A percentile compares a stretch with the other conserved stretches of the same genome.
phyloP scores from a whole-genome alignment of 305 asterid species.

The Fraxinus angustifolia region DNA sequence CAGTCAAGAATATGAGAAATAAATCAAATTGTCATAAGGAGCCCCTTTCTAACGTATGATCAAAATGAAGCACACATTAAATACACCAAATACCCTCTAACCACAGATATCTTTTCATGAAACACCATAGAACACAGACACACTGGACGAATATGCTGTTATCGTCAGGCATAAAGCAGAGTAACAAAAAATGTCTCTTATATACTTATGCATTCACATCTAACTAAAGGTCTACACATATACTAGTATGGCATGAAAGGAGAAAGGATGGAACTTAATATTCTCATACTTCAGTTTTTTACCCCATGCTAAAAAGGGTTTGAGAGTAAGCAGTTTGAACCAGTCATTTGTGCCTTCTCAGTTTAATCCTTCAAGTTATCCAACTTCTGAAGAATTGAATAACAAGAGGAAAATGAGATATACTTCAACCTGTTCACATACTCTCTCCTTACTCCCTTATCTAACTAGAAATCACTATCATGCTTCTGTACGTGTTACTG shows the following conservation, averaged over 20 bases:
- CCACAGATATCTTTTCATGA: not conserved
- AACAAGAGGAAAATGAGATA: not conserved
- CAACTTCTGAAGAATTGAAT: not conserved
- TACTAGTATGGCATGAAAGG: not conserved
- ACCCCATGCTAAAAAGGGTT: not conserved
- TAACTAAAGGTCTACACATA: not conserved
- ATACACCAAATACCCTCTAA: not conserved
- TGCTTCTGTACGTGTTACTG: not conserved
- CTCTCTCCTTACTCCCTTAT: not conserved
- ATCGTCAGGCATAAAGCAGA: not conserved
- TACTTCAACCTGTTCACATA: not conserved
- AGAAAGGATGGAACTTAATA: not conserved
- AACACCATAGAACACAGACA: not conserved
- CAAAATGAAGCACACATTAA: constrained; percentile 1
- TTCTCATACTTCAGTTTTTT: not conserved
- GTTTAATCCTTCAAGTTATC: not conserved
- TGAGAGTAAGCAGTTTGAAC: not conserved
- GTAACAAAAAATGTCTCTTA: not conserved
- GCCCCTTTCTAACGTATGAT: not conserved
- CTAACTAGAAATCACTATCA: not conserved
- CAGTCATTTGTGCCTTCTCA: not conserved
- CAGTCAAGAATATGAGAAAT: not conserved
- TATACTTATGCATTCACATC: not conserved
- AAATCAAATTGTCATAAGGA: not conserved
- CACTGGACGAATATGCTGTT: not conserved